These are phyloP conservation scores for Curvularia sp. DNA, from an alignment of 2,329 filamentous ascomycete species.

Conservation along the genomic window DNA sequence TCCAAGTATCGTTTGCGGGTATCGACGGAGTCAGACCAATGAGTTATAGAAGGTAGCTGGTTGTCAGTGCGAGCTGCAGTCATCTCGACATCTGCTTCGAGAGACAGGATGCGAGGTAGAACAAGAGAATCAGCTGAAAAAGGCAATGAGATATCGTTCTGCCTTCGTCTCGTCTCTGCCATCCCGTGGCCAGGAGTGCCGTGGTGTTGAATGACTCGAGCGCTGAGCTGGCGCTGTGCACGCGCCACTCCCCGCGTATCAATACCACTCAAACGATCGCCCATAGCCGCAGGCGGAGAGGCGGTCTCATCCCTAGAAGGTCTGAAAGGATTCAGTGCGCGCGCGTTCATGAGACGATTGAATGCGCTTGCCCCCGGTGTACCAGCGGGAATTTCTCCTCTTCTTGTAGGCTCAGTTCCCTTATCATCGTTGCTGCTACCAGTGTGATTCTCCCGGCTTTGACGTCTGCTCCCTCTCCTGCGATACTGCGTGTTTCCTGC, in stretches of 20 bases:
- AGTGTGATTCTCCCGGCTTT: background rate
- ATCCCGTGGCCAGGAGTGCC: background rate
- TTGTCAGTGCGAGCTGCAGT: too few relatives aligned
- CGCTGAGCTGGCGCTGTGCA: background rate
- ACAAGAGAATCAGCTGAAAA: background rate
- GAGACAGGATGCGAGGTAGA: background rate
- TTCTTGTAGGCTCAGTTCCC: too few relatives aligned
- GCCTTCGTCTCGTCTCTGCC: background rate
- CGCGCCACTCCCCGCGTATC: background rate
- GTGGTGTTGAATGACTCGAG: background rate
- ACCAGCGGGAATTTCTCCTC: background rate
- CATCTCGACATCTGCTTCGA: background rate
- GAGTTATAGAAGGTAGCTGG: background rate
- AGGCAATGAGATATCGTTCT: background rate
- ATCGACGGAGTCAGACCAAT: background rate
- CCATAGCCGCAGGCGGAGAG: background rate
- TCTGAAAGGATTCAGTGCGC: background rate
- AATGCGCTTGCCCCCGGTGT: background rate
- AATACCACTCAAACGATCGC: background rate
- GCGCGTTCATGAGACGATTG: slow-evolving; percentile 1
- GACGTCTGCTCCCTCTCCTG: slow-evolving; percentile 3
- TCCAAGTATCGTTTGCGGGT: background rate
- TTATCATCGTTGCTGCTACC: background rate
- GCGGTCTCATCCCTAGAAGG: background rate
- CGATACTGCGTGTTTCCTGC: slow-evolving; percentile 10